Percentiles rank a stretch among this genome's conserved stretches.
phyloP scores from a whole-genome alignment of 768 basidiomycete genomes.

The Brasilioporus rufonigricans region DNA sequence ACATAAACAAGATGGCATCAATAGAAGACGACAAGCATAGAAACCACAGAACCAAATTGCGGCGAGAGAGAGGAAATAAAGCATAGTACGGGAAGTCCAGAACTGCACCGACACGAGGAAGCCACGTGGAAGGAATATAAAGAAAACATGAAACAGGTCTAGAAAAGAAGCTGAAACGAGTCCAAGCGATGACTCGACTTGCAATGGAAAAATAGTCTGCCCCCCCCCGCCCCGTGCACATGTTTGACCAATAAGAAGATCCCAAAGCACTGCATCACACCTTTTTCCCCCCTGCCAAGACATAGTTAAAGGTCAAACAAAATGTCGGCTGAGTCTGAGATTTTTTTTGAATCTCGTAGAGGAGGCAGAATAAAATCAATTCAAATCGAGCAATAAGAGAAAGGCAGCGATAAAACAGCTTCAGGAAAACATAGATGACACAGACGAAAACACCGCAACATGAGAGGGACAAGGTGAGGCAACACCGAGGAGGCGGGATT shows the following conservation, averaged over 20 bases:
- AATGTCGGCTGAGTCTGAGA: conserved; percentile 19
- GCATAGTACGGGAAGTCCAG: not conserved
- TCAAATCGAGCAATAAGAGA: conserved; percentile 13
- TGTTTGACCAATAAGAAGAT: conserved; percentile 35
- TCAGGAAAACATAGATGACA: conserved; percentile 7
- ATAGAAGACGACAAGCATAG: not conserved
- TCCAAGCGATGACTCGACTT: conserved; percentile 5
- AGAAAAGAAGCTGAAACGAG: too few species aligned
- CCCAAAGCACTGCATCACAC: conserved; percentile 18
- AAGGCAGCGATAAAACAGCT: not conserved
- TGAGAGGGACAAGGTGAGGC: not conserved
- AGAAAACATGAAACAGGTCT: not conserved
- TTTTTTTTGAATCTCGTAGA: conserved; percentile 16
- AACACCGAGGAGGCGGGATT: not conserved
- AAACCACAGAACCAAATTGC: not conserved
- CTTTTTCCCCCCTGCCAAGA: conserved; percentile 13
- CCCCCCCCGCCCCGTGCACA: conserved; percentile 13
- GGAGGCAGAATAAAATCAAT: conserved; percentile 28
- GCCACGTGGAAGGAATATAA: not conserved
- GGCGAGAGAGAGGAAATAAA: not conserved
- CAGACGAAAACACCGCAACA: conserved; percentile 14
- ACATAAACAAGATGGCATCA: conserved; percentile 3
- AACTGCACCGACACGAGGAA: not conserved
- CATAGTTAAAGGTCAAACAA: conserved; percentile 34
- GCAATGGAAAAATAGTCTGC: conserved; percentile 21